These are phyloP conservation scores for Solanum piurae DNA, from an alignment of 257 asterid species.

Conservation along the genomic window DNA sequence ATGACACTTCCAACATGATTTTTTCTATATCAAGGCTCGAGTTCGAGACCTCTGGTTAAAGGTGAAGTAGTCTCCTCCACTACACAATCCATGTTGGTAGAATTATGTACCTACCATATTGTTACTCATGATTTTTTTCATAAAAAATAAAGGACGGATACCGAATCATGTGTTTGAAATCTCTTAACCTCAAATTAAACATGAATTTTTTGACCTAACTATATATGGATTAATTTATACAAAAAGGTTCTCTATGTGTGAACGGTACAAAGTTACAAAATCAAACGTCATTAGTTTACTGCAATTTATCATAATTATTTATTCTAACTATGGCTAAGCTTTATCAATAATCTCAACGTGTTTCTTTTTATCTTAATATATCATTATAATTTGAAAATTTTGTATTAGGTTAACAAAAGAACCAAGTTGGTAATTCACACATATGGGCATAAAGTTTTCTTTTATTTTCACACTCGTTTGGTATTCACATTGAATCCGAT, in stretches of 20 bases:
- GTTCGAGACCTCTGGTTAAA: too few species aligned
- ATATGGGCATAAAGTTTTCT: background rate
- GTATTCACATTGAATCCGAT: too few species aligned
- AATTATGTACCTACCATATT: background rate
- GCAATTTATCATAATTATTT: background rate
- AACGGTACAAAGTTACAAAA: background rate
- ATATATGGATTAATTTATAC: background rate
- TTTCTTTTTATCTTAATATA: background rate
- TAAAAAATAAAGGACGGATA: background rate
- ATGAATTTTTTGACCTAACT: background rate
- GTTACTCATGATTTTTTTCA: background rate
- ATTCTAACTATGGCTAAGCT: background rate
- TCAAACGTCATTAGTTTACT: background rate
- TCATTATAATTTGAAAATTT: background rate
- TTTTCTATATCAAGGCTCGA: too few species aligned
- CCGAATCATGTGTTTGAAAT: background rate
- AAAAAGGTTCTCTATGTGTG: background rate
- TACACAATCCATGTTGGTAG: too few species aligned
- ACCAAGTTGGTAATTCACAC: background rate
- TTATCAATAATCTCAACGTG: background rate
- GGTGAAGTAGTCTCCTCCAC: accelerated
- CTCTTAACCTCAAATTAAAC: background rate
- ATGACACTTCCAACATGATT: accelerated
- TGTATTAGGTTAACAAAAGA: background rate
- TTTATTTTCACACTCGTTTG: background rate